Evolutionary conservation across 176 grass and related monocot species (phyloP), one percentile per base, ranked within the genome.

Genomic region (Rhynchospora breviuscula): DNA sequence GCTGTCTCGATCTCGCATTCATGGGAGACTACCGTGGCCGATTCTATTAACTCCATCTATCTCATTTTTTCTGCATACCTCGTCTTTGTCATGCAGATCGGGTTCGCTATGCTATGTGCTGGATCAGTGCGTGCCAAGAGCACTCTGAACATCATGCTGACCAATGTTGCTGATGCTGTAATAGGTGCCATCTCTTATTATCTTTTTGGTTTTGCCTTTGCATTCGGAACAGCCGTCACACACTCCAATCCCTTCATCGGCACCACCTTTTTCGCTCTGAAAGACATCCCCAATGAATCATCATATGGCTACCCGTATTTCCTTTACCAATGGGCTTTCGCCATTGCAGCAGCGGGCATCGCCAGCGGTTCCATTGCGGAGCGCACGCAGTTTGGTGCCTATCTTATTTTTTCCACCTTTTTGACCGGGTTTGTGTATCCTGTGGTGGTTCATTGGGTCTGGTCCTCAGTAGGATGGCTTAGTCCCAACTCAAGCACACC

Each of bases 151-250:
- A 87, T 87, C 63, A 87, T 87, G 85, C 78, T 87, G 3, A 72
- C 79, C 31, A 87, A 87, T 62, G 66, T 87, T 6, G 29, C 73
- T 3, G 78, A 87, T 48, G 78, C 85, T 21, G 51, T 75, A 25
- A 63, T 59, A 2, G 85, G 85, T n/a, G 74, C 85, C 54, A 53
- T 87, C 10, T 81, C 79, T n/a, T 87, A 82, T 54, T 87, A 82
- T 54, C 78, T 87, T n/a, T 82, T 87, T 31, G 85, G 78, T 61
- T 87, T 87, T 40, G 85, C 53, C 53, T 87, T 87, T 46, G 85
- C 85, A 44, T 87, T 87, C 8, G 85, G 78, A 11, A 52, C 29
- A 2, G 85, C 2, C 4, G 35, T 61, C 22, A 3, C 52, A 5
- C 58, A 33, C 40, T 63, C 71, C 5, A 87, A 87, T 60, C 64